Conservation (phyloP, 164 flowering plant species). For the Pachysandra terminalis region DNA sequence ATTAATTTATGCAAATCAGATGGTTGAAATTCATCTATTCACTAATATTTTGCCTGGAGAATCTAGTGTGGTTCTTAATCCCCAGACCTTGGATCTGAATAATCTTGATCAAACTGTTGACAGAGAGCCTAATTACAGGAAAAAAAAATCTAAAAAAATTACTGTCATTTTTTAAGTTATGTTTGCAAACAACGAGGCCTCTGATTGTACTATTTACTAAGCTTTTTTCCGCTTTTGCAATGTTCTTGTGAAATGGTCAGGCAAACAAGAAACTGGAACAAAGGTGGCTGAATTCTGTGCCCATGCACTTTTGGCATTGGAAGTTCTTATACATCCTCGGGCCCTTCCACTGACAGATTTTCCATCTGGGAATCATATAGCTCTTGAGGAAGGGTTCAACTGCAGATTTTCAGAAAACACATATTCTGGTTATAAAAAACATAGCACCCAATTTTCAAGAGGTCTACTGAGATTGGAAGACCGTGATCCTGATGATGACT, state of each 20-base stretch:
- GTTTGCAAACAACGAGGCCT: no score
- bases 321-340: conserved; percentile 84
- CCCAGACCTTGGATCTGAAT: no score
- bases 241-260: conserved; percentile 29
- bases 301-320: conserved; percentile 65
- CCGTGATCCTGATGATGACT: conserved; percentile 40
- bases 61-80: no score
- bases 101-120: no score
- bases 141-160: no score
- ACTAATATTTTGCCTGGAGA: no score
- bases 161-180: no score
- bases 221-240: not conserved
- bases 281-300: conserved; percentile 71
- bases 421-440: conserved; percentile 22
- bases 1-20: no score
- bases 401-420: conserved; percentile 21
- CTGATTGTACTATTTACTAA: no score
- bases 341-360: conserved; percentile 53
- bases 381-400: conserved; percentile 17
- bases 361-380: conserved; percentile 14
- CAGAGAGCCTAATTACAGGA: no score
- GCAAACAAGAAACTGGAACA: conserved; percentile 63
- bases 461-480: conserved; percentile 22
- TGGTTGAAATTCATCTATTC: no score
- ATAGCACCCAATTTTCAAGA: conserved; percentile 15